These are phyloP conservation scores for Phytopythium aichiense DNA, from an alignment of 352 stramenopile species.

Conservation along the genomic window DNA sequence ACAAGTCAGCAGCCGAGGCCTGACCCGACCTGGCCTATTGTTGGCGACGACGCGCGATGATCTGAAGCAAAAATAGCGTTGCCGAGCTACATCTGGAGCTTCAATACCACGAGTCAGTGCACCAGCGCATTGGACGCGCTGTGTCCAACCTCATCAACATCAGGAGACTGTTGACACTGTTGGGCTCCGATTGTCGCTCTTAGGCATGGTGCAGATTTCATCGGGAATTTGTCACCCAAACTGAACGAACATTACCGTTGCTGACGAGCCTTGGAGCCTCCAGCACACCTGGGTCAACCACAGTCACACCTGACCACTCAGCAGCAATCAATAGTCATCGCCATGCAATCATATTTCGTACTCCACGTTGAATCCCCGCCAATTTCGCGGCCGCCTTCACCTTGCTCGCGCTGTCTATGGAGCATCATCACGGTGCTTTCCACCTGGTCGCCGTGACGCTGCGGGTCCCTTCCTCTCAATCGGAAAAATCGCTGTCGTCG, in stretches of 20 bases:
- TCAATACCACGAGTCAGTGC: neutral
- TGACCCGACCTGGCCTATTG: too few relatives aligned
- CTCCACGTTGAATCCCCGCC: neutral
- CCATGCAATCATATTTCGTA: neutral
- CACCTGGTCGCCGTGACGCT: neutral
- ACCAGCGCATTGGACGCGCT: too few relatives aligned
- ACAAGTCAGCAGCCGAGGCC: too few relatives aligned
- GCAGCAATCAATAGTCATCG: neutral
- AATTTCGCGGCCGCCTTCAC: neutral
- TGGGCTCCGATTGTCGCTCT: too few relatives aligned
- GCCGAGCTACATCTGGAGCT: neutral
- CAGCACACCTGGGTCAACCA: neutral
- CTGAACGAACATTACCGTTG: neutral
- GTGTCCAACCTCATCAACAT: too few relatives aligned
- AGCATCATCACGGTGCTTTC: neutral
- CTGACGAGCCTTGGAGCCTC: neutral
- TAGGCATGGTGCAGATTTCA: too few relatives aligned
- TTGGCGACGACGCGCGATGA: neutral
- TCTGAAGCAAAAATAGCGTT: neutral
- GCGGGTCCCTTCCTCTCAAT: constrained; percentile 14
- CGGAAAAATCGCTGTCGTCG: constrained; percentile 57
- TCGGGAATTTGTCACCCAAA: neutral
- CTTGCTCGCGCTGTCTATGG: neutral
- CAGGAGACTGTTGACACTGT: too few relatives aligned
- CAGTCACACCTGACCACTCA: neutral